Base-by-base conservation (phyloP, 2,329 filamentous ascomycete genomes). In the Colletotrichum cordylinicola region DNA sequence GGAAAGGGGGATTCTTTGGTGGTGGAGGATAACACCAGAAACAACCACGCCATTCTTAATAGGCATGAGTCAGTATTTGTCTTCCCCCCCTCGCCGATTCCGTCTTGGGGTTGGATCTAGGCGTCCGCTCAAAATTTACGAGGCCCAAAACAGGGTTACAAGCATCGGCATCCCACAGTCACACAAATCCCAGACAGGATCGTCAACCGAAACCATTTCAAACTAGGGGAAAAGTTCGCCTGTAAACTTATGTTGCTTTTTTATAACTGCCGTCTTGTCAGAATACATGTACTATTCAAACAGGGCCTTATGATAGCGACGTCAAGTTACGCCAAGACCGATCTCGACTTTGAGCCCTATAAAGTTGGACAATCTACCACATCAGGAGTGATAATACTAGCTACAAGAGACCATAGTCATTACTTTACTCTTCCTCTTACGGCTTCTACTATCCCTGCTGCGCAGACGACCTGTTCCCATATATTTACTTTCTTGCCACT, bases 351-450 rank as follows among this genome's bases (percentile, higher is more conserved):
- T n/a, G 39, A 48, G 18, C 18, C 39, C 39, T 48, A 48, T 48
- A 48, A 48, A 48, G 9, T 10, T 12, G 39, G 18, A 21, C 18
- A 48, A 10, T 48, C 10, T 48, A 48, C 39, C 39, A 48, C 9
- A 12, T 12, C 2, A 48, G 9, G 18, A 43, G 18, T 0, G 18
- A n/a, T 0, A n/a, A 43, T 10, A 18, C 0, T 1, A 6, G 18
- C 10, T 12, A 6, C 18, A 43, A 43, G 18, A n/a, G 18, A 43
- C 18, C 18, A 43, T 2, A n/a, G 0, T n/a, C 39, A 43, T n/a
- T 43, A 18, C 0, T 43, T n/a, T 0, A 43, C 18, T n/a, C 18
- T 6, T 43, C 18, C 4, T 43, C 39, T 1, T 43, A 1, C 3
- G 4, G 0, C 3, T n/a, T 48, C 1, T n/a, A n/a, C 18, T 0